Percentiles rank a stretch among this genome's conserved stretches.
These are phyloP conservation scores for Trichophyton equinum DNA, from an alignment of 2,329 filamentous ascomycete species.

Conservation along the genomic window DNA sequence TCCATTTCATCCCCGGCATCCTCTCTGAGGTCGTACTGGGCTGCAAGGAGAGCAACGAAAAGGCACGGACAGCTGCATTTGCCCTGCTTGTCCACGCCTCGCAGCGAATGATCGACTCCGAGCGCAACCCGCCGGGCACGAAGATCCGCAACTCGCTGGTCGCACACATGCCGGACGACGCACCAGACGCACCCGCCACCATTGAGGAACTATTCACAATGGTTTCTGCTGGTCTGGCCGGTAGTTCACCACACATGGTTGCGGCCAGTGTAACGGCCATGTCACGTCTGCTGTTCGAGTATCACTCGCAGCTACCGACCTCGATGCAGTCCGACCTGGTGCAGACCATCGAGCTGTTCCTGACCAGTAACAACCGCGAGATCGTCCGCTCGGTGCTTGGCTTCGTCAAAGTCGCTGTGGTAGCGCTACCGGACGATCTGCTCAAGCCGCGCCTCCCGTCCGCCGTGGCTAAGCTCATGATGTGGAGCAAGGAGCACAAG, in stretches of 20 bases:
- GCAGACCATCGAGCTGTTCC: slow-evolving; percentile 88
- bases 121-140: slow-evolving; percentile 39
- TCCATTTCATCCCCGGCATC: slow-evolving; percentile 87
- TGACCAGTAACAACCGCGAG: slow-evolving; percentile 92
- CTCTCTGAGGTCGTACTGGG: slow-evolving; percentile 91
- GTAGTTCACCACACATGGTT: slow-evolving; percentile 91
- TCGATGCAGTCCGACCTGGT: slow-evolving; percentile 72
- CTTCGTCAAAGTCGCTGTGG: slow-evolving; percentile 91
- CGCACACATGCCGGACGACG: slow-evolving; percentile 70
- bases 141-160: slow-evolving; percentile 84
- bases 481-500: slow-evolving; percentile 97
- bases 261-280: slow-evolving; percentile 93
- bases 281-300: slow-evolving; percentile 86
- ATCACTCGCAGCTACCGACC: slow-evolving; percentile 55
- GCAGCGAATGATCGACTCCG: slow-evolving; percentile 61
- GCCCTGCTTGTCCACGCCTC: slow-evolving; percentile 82
- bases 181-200: slow-evolving; percentile 62
- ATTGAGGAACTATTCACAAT: slow-evolving; percentile 97
- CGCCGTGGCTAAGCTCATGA: slow-evolving; percentile 78
- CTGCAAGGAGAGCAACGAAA: slow-evolving; percentile 96
- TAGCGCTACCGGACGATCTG: slow-evolving; percentile 66
- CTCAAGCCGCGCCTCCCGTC: slow-evolving; percentile 64
- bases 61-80: slow-evolving; percentile 78
- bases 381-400: slow-evolving; percentile 90
- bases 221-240: slow-evolving; percentile 89